Percentiles rank a stretch among this genome's conserved stretches.
Conservation (phyloP, 192 early-diverging fungal species). For the Blastocladiella britannica region DNA sequence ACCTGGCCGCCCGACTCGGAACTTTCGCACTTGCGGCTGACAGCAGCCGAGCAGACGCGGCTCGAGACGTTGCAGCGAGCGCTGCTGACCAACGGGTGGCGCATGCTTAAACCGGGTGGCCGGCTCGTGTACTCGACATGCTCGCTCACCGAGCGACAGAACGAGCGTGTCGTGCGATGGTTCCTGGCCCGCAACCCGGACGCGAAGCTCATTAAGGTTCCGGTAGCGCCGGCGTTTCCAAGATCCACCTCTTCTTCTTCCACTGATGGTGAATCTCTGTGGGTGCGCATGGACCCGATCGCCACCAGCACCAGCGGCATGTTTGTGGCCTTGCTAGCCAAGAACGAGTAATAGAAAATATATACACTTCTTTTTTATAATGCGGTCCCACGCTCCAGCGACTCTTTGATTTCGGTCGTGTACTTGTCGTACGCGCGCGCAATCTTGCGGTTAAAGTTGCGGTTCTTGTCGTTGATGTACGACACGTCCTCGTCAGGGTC, state of each 20-base stretch:
- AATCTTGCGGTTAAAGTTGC: constrained; percentile 91
- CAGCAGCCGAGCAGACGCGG: no score
- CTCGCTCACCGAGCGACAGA: constrained; percentile 51
- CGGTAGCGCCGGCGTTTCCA: no score
- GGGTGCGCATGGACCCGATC: no score
- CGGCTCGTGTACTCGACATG: constrained; percentile 78
- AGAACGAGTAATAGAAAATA: no score
- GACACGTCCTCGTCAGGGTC: constrained; percentile 75
- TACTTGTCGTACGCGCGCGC: constrained; percentile 82
- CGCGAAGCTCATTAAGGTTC: no score
- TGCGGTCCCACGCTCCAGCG: no score
- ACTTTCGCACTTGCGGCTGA: not conserved
- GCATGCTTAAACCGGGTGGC: constrained; percentile 47
- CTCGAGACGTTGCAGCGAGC: constrained; percentile 26
- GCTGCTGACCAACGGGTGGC: constrained; percentile 57
- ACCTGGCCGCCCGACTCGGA: not conserved
- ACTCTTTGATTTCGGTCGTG: constrained; percentile 57
- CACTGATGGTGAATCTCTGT: no score
- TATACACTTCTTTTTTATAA: no score
- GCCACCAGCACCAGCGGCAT: no score
- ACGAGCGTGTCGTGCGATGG: constrained; percentile 65
- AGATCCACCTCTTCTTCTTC: no score
- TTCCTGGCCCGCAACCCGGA: constrained; percentile 33
- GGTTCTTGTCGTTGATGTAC: constrained; percentile 93
- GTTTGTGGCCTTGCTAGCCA: no score